Conservation (phyloP, 208 protist species). For the Entamoeba histolytica region DNA sequence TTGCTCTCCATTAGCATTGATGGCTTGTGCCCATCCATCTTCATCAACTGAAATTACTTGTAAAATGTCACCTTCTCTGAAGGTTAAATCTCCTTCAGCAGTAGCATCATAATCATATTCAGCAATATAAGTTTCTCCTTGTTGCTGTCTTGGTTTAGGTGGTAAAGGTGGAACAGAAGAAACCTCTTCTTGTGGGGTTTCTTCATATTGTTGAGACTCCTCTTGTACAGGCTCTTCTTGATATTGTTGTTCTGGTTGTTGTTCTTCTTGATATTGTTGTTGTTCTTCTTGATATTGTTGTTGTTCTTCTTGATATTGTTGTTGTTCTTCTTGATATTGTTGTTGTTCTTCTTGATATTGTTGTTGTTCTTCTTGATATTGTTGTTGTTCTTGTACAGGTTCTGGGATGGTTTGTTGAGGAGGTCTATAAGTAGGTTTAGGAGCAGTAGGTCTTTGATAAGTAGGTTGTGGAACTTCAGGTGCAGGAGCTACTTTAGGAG, state of each 20-base stretch:
- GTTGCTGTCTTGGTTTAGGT: not conserved
- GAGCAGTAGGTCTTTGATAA: too few relatives aligned
- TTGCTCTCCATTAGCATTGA: not conserved
- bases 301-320: not conserved
- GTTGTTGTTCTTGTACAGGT: not conserved
- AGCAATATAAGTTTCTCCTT: not conserved
- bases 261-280: not conserved
- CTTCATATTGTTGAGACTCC: not conserved
- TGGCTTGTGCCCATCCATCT: not conserved
- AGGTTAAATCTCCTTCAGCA: not conserved
- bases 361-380: not conserved
- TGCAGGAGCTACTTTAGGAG: not conserved
- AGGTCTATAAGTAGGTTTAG: not conserved
- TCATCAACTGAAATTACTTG: not conserved
- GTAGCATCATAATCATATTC: not conserved
- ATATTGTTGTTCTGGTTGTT: not conserved
- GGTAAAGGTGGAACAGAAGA: not conserved
- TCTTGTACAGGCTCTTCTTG: not conserved
- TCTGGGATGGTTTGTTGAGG: not conserved
- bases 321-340: too few relatives aligned
- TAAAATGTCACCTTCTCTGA: not conserved
- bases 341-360: too few relatives aligned
- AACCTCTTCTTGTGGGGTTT: not conserved
- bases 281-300: not conserved
- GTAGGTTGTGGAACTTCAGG: too few relatives aligned